Percentiles rank a stretch among this genome's conserved stretches.
phyloP scores from a whole-genome alignment of 768 basidiomycete genomes.

The Rhodotorula graminis region DNA sequence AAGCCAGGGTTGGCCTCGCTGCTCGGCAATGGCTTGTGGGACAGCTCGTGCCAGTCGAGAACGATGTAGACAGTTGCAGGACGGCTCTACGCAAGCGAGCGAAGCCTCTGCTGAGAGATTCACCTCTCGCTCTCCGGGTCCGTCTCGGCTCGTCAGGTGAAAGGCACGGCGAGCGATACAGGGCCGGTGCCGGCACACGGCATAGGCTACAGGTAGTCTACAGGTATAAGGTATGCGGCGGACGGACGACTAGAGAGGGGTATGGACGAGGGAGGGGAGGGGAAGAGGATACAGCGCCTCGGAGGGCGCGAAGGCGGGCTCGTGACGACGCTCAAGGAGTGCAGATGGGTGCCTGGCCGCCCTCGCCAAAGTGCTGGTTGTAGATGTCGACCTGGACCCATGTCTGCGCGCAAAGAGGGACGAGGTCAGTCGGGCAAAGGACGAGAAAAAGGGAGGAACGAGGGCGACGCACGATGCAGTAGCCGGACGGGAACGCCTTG shows the following conservation, averaged over 20 bases:
- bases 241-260: too few relatives aligned
- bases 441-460: neutral
- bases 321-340: neutral
- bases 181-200: too few relatives aligned
- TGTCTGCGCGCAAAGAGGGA: neutral
- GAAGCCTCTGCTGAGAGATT: too few relatives aligned
- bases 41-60: too few relatives aligned
- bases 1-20: too few relatives aligned
- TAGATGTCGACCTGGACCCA: conserved; percentile 8
- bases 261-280: neutral
- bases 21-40: too few relatives aligned
- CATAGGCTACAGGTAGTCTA: neutral
- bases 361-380: conserved; percentile 23
- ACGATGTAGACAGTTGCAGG: too few relatives aligned
- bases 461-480: neutral
- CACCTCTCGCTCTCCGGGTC: too few relatives aligned
- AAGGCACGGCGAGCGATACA: too few relatives aligned
- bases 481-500: conserved; percentile 2
- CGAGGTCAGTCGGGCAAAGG: neutral
- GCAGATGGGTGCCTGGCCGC: conserved; percentile 15
- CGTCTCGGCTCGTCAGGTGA: too few relatives aligned
- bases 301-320: neutral
- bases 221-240: neutral
- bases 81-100: too few relatives aligned
- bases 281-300: too few relatives aligned